phyloP scores from a whole-genome alignment of 2,329 filamentous ascomycete genomes.

The Coniochaeta sp. region DNA sequence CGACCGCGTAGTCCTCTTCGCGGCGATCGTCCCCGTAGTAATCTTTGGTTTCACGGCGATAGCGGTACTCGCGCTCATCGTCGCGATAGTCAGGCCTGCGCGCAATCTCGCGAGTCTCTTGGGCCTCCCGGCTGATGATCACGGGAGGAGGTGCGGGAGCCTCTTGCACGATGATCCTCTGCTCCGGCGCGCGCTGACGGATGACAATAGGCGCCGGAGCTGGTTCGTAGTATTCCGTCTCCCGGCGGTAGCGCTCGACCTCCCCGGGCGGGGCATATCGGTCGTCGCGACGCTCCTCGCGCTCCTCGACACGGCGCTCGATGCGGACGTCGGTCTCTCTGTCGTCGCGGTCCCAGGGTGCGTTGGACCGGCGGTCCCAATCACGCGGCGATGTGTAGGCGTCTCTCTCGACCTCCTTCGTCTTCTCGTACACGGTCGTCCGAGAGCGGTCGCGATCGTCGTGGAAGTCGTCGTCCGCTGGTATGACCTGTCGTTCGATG shows the following conservation, averaged over 20 bases:
- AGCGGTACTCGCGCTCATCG: conserved; percentile 41
- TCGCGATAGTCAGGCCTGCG: conserved; percentile 22
- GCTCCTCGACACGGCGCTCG: conserved; percentile 45
- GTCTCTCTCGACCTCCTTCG: conserved; percentile 31
- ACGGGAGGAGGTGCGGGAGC: conserved; percentile 41
- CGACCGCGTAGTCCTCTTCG: conserved; percentile 25
- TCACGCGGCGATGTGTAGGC: conserved; percentile 17
- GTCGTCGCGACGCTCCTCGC: conserved; percentile 32
- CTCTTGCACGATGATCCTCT: conserved; percentile 55
- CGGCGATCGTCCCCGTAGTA: conserved; percentile 26
- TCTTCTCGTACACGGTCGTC: conserved; percentile 34
- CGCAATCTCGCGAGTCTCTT: conserved; percentile 11
- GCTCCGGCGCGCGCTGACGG: conserved; percentile 46
- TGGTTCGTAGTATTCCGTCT: conserved; percentile 54
- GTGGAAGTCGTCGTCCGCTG: conserved; percentile 25
- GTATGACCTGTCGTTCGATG: conserved; percentile 23
- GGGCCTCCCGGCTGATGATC: conserved; percentile 9
- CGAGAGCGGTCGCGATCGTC: conserved; percentile 22
- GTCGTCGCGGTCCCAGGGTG: conserved; percentile 22
- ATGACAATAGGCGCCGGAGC: conserved; percentile 47
- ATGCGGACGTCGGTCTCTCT: conserved; percentile 38
- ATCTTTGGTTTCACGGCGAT: conserved; percentile 35
- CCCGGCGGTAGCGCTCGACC: conserved; percentile 51
- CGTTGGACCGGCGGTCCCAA: conserved; percentile 24
- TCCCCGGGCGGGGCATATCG: conserved; percentile 28